phyloP scores from a whole-genome alignment of 768 basidiomycete species.

The Lanmaoa rubissima region DNA sequence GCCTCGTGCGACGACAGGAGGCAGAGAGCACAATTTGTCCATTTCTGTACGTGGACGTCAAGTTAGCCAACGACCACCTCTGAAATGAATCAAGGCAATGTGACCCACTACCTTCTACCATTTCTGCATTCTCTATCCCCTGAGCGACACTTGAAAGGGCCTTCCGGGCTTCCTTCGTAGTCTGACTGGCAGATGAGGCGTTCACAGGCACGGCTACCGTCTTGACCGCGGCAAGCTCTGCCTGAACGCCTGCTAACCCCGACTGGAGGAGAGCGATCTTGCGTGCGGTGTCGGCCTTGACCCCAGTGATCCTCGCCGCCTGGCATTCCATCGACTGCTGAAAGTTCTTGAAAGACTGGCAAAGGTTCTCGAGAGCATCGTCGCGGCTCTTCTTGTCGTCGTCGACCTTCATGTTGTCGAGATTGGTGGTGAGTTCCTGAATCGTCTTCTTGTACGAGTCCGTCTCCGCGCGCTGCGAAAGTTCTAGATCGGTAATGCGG shows the following conservation, averaged over 20 bases:
- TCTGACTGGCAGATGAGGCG: neutral
- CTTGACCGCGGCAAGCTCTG: conserved; percentile 13
- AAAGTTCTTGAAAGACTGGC: neutral
- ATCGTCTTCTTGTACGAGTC: conserved; percentile 3
- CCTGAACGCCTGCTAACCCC: conserved; percentile 8
- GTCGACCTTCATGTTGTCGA: conserved; percentile 1
- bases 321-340: conserved; percentile 13
- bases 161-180: conserved; percentile 4
- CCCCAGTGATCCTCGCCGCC: conserved; percentile 7
- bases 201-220: neutral
- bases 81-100: neutral
- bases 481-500: conserved; percentile 8
- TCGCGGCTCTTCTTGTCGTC: conserved; percentile 7
- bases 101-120: conserved; percentile 4
- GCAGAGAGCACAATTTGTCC: neutral
- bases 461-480: conserved; percentile 5
- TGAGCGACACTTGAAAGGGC: neutral
- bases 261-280: conserved; percentile 19
- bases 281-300: conserved; percentile 17
- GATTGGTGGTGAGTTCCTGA: conserved; percentile 12
- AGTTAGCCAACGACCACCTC: conserved; percentile 1
- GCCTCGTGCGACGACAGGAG: neutral
- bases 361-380: conserved; percentile 4
- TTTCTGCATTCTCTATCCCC: neutral
- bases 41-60: neutral